phyloP scores from a whole-genome alignment of 352 stramenopile genomes.

The Vaucheria bursata region DNA sequence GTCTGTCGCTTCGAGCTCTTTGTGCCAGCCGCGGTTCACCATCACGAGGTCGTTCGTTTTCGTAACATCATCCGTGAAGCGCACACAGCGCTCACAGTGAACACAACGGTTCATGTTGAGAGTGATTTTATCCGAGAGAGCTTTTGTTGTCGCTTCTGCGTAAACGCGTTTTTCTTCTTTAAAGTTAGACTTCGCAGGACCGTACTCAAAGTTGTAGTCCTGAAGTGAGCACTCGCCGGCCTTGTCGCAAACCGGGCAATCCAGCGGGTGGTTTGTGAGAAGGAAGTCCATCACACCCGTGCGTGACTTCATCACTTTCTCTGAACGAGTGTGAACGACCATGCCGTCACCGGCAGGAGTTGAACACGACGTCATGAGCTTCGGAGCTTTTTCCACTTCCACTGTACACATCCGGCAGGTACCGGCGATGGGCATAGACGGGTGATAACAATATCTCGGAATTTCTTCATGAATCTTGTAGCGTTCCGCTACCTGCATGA shows the following conservation, averaged over 20 bases:
- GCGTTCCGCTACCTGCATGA: background rate
- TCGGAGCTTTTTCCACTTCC: slow-evolving; percentile 54
- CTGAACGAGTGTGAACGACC: slow-evolving; percentile 1
- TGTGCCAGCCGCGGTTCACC: slow-evolving; percentile 51
- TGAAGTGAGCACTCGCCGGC: slow-evolving; percentile 54
- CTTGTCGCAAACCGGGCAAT: slow-evolving; percentile 56
- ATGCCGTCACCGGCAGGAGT: background rate
- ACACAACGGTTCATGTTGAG: slow-evolving; percentile 59
- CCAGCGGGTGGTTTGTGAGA: slow-evolving; percentile 52
- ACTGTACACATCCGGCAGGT: slow-evolving; percentile 59
- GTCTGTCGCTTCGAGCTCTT: slow-evolving; percentile 53
- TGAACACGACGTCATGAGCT: slow-evolving; percentile 1
- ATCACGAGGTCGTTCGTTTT: slow-evolving; percentile 51
- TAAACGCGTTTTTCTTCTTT: slow-evolving; percentile 44
- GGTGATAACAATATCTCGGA: slow-evolving; percentile 59
- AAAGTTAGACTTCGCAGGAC: slow-evolving; percentile 50
- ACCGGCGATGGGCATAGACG: slow-evolving; percentile 54
- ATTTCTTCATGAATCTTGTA: slow-evolving; percentile 23
- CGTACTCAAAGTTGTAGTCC: slow-evolving; percentile 52
- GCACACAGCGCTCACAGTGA: slow-evolving; percentile 57
- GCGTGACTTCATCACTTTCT: slow-evolving; percentile 46
- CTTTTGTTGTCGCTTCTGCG: slow-evolving; percentile 51
- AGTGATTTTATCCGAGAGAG: slow-evolving; percentile 55
- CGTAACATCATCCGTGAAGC: slow-evolving; percentile 54
- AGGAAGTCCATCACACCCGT: slow-evolving; percentile 55